phyloP scores from a whole-genome alignment of 805 yeast species.

The Debaryomyces maramus region DNA sequence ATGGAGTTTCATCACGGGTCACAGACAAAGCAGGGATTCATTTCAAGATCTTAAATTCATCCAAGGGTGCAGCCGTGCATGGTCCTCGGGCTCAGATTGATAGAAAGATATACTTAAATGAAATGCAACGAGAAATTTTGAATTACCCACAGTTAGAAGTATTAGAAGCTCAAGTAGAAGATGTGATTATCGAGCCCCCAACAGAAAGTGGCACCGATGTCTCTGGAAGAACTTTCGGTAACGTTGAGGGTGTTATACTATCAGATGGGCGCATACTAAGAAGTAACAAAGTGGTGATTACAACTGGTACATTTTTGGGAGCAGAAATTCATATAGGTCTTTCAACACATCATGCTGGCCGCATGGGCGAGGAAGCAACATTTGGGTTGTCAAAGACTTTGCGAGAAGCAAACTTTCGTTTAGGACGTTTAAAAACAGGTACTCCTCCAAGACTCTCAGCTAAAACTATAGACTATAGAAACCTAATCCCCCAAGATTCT shows the following conservation, averaged over 20 bases:
- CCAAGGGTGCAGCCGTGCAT: slow-evolving; percentile 96
- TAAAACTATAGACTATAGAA: slow-evolving; percentile 64
- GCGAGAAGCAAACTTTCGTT: slow-evolving; percentile 68
- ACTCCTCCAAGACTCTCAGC: slow-evolving; percentile 90
- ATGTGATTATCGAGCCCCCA: slow-evolving; percentile 61
- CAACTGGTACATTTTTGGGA: slow-evolving; percentile 94
- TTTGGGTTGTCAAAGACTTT: slow-evolving; percentile 84
- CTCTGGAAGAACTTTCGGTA: slow-evolving; percentile 45
- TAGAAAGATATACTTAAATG: slow-evolving; percentile 68
- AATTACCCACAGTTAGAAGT: slow-evolving; percentile 59
- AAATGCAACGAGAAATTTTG: slow-evolving; percentile 71
- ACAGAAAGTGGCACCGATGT: slow-evolving; percentile 18
- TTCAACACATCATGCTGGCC: slow-evolving; percentile 79
- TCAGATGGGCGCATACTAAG: slow-evolving; percentile 62
- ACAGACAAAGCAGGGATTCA: slow-evolving; percentile 93
- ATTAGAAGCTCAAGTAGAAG: slow-evolving; percentile 78
- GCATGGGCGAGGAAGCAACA: slow-evolving; percentile 91
- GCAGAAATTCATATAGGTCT: slow-evolving; percentile 95
- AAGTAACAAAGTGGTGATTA: slow-evolving; percentile 73
- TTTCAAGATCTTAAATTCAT: slow-evolving; percentile 78
- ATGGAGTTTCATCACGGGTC: slow-evolving; percentile 84
- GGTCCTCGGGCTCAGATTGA: slow-evolving; percentile 98
- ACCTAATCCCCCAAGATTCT: slow-evolving; percentile 71
- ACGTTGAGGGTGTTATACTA: slow-evolving; percentile 69
- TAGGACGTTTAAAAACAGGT: slow-evolving; percentile 94